These are phyloP conservation scores for Barbatosphaeria neglecta DNA, from an alignment of 495 filamentous ascomycete species.

Conservation along the genomic window DNA sequence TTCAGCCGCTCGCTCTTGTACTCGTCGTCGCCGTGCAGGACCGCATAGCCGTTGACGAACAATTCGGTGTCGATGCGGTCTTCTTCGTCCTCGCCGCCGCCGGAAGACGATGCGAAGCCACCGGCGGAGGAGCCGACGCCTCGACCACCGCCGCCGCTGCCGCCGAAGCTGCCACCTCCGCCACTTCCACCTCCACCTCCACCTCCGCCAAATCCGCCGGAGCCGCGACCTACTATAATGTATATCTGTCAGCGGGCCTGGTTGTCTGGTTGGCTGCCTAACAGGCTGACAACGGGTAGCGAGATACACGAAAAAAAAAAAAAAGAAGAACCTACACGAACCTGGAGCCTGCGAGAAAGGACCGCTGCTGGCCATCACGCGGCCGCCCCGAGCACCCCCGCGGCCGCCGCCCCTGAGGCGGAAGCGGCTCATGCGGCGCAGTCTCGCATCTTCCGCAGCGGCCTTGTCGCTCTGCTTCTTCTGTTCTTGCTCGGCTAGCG, in stretches of 20 bases:
- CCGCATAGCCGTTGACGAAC: conserved; percentile 17
- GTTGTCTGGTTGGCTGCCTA: too few species aligned
- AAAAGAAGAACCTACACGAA: conserved; percentile 19
- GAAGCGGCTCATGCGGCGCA: conserved; percentile 9
- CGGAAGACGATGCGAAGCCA: conserved; percentile 12
- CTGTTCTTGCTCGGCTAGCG: conserved; percentile 22
- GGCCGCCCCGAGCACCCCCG: conserved; percentile 26
- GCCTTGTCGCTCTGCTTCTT: conserved; percentile 19
- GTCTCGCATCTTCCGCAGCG: conserved; percentile 15
- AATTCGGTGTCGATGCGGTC: conserved; percentile 29
- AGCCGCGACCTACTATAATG: background rate
- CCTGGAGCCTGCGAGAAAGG: conserved; percentile 24
- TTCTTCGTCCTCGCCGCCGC: conserved; percentile 13
- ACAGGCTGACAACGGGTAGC: background rate
- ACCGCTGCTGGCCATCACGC: conserved; percentile 21
- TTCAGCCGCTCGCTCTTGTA: conserved; percentile 4
- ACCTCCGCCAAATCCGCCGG: conserved; percentile 3
- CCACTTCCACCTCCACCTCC: conserved; percentile 16
- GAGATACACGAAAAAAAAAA: too few species aligned
- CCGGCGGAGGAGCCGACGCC: conserved; percentile 4
- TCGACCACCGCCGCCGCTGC: conserved; percentile 21
- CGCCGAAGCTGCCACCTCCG: conserved; percentile 17
- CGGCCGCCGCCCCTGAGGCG: conserved; percentile 23
- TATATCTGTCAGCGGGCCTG: too few species aligned
- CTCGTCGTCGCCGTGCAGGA: conserved; percentile 18